Percentiles rank a stretch among this genome's conserved stretches.
These are phyloP conservation scores for Capsicum pubescens DNA, from an alignment of 257 asterid species.

Conservation along the genomic window DNA sequence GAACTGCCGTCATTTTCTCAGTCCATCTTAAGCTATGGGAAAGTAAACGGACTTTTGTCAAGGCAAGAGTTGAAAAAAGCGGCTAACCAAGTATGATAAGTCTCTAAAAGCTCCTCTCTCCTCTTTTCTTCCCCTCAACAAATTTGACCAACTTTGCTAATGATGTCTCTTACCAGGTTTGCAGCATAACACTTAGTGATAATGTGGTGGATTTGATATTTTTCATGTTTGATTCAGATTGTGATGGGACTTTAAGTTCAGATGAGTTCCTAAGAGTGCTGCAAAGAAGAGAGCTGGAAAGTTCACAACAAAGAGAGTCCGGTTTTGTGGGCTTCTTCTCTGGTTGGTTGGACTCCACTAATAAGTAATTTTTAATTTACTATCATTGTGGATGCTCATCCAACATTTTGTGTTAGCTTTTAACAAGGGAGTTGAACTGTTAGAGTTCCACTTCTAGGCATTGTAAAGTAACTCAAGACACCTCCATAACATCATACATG, in stretches of 20 bases:
- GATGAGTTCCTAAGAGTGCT: constrained; percentile 81
- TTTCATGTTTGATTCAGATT: constrained; percentile 69
- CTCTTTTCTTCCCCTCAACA: neutral
- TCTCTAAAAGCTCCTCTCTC: constrained; percentile 10
- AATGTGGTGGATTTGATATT: constrained; percentile 73
- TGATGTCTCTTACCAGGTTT: constrained; percentile 55
- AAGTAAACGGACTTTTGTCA: constrained; percentile 70
- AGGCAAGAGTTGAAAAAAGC: constrained; percentile 81
- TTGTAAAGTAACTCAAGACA: neutral
- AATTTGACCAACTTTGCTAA: neutral
- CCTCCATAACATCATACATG: neutral
- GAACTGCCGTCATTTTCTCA: constrained; percentile 65
- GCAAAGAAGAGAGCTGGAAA: constrained; percentile 59
- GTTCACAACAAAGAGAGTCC: constrained; percentile 49
- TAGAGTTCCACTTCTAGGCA: neutral
- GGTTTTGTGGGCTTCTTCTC: constrained; percentile 59
- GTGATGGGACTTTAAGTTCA: constrained; percentile 76
- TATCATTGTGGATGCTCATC: neutral
- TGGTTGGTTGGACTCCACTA: constrained; percentile 65
- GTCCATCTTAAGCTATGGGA: constrained; percentile 83
- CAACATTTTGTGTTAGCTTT: neutral
- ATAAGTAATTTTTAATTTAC: constrained; percentile 35
- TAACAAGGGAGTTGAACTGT: neutral
- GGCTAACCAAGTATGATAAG: constrained; percentile 58
- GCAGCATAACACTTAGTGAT: constrained; percentile 71